These are phyloP conservation scores for Alternaria brassicicola DNA, from an alignment of 2,329 filamentous ascomycete genomes.

Conservation along the genomic window DNA sequence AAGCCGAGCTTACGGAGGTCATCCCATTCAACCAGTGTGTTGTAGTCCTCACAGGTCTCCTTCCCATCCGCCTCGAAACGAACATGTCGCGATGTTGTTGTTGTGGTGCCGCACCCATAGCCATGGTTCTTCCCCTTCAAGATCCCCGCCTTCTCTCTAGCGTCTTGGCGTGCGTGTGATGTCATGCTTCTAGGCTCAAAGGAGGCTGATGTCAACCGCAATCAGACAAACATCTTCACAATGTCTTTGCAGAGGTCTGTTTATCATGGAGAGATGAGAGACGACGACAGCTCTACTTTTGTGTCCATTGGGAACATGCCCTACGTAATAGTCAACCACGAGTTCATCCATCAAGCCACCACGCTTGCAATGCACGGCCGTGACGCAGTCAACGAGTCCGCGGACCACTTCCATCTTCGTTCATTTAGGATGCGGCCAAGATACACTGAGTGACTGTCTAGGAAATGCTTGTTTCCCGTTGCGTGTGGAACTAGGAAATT, in stretches of 20 bases:
- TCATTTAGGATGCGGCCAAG: background rate
- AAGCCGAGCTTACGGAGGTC: slow-evolving; percentile 6
- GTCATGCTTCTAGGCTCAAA: slow-evolving; percentile 1
- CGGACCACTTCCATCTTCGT: background rate
- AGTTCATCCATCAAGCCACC: background rate
- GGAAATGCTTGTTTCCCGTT: background rate
- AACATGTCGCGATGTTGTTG: background rate
- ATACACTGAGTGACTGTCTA: background rate
- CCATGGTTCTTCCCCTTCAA: background rate
- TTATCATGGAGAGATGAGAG: background rate
- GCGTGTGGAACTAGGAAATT: background rate
- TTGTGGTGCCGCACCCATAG: background rate
- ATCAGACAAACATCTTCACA: background rate
- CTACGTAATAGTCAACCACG: background rate
- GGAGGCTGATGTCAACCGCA: background rate
- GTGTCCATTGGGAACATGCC: background rate
- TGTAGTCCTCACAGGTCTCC: background rate
- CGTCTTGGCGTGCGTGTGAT: slow-evolving; percentile 8
- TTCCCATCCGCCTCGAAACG: background rate
- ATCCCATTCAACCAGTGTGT: slow-evolving; percentile 7
- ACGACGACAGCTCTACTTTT: background rate
- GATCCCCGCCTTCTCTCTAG: slow-evolving; percentile 5
- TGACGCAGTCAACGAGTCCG: slow-evolving; percentile 7
- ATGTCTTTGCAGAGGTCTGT: background rate
- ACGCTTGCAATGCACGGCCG: slow-evolving; percentile 1